These are phyloP conservation scores for Sporothrix pallida DNA, from an alignment of 2,329 filamentous ascomycete genomes.

Conservation along the genomic window DNA sequence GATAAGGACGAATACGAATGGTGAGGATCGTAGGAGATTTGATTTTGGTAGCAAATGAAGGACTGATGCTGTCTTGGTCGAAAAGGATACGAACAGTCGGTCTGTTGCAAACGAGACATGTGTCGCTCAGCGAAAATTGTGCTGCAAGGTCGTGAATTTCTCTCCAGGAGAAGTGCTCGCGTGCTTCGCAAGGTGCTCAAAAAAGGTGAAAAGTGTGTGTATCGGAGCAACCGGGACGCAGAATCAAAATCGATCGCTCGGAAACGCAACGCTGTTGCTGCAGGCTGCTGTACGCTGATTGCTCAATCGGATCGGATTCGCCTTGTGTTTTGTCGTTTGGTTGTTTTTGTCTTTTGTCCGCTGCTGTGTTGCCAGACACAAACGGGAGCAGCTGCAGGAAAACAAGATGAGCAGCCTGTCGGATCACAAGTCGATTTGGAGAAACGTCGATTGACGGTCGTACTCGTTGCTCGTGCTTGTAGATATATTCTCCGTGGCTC, in stretches of 20 bases:
- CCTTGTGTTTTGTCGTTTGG: background rate
- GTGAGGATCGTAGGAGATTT: background rate
- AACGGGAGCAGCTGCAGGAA: background rate
- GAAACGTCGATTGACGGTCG: background rate
- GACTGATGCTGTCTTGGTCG: too few species aligned
- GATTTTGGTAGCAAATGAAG: background rate
- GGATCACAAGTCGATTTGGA: background rate
- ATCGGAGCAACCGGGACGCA: background rate
- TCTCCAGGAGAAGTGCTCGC: slow-evolving; percentile 22
- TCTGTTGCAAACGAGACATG: slow-evolving; percentile 23
- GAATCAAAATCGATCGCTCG: background rate
- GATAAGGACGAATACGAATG: background rate
- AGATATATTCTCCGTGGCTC: slow-evolving; percentile 17
- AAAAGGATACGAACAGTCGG: background rate
- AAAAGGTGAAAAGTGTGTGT: background rate
- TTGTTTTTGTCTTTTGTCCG: background rate
- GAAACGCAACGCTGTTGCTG: background rate
- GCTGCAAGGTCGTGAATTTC: background rate
- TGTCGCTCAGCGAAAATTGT: background rate
- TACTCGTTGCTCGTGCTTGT: background rate
- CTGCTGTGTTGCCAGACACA: slow-evolving; percentile 19
- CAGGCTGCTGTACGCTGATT: slow-evolving; percentile 4
- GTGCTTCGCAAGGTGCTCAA: too few species aligned
- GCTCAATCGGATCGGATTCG: slow-evolving; percentile 12
- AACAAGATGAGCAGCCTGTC: background rate